These are phyloP conservation scores for Jacaranda mimosifolia DNA, from an alignment of 257 asterid genomes.

Conservation along the genomic window DNA sequence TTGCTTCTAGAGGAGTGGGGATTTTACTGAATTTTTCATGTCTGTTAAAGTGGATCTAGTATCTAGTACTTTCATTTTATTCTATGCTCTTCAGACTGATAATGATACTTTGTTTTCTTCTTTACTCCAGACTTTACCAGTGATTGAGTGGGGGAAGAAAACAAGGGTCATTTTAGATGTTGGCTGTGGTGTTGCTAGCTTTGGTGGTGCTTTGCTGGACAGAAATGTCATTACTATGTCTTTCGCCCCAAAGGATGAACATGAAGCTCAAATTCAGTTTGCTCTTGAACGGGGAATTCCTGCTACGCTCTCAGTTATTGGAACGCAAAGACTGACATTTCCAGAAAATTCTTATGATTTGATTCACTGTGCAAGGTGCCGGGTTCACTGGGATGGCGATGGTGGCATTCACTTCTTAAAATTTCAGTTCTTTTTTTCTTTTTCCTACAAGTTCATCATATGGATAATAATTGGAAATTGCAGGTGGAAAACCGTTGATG, in stretches of 20 bases:
- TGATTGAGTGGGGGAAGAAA: conserved; percentile 80
- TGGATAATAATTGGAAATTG: conserved; percentile 36
- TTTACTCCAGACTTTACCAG: conserved; percentile 63
- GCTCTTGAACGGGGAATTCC: conserved; percentile 98
- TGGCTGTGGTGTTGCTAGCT: conserved; percentile 99
- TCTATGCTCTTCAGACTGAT: conserved; percentile 23
- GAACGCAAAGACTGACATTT: conserved; percentile 80
- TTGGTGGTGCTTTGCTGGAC: conserved; percentile 89
- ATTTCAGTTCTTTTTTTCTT: conserved; percentile 25
- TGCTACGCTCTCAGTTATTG: conserved; percentile 87
- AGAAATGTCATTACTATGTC: conserved; percentile 87
- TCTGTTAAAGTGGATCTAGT: conserved; percentile 4
- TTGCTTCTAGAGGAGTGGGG: conserved; percentile 7
- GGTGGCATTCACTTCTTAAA: conserved; percentile 53
- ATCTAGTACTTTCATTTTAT: conserved; percentile 1
- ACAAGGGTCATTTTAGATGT: conserved; percentile 90
- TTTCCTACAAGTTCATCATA: conserved; percentile 24
- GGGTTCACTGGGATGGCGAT: conserved; percentile 96
- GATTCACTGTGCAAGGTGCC: conserved; percentile 96
- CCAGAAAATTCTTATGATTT: conserved; percentile 84
- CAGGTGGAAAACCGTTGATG: conserved; percentile 92
- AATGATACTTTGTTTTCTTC: conserved; percentile 17
- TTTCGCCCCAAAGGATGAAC: conserved; percentile 97
- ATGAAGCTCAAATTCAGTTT: conserved; percentile 99
- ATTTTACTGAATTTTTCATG: background rate